These are phyloP conservation scores for Heliamphora pulchella DNA, from an alignment of 179 eudicot genomes.

Conservation along the genomic window DNA sequence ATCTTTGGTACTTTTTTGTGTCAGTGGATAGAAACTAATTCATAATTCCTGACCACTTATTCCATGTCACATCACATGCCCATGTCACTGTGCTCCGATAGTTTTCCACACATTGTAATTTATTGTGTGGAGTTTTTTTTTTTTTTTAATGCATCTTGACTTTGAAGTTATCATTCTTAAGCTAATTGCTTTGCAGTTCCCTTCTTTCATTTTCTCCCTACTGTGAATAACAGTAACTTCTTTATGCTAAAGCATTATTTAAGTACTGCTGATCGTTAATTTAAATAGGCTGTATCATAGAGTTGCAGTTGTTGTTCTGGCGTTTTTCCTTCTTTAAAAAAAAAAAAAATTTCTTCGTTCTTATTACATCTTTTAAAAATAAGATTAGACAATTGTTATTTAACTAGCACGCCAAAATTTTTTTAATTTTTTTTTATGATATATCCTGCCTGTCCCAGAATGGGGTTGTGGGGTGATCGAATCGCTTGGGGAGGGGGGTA, in stretches of 20 bases:
- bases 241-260: background rate
- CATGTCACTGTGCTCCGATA: background rate
- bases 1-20: background rate
- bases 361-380: background rate
- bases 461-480: background rate
- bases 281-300: too few relatives aligned
- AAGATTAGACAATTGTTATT: background rate
- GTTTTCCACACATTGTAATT: background rate
- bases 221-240: background rate
- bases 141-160: background rate
- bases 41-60: background rate
- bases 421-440: background rate
- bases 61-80: slow-evolving; percentile 2
- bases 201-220: background rate
- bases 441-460: background rate
- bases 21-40: background rate
- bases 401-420: background rate
- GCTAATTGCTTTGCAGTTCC: slow-evolving; percentile 6
- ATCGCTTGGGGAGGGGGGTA: background rate
- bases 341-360: too few relatives aligned
- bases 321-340: background rate
- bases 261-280: too few relatives aligned
- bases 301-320: background rate
- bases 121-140: background rate
- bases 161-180: background rate